These are phyloP conservation scores for Heliosperma pusillum DNA, from an alignment of 148 eudicot species.

Conservation along the genomic window DNA sequence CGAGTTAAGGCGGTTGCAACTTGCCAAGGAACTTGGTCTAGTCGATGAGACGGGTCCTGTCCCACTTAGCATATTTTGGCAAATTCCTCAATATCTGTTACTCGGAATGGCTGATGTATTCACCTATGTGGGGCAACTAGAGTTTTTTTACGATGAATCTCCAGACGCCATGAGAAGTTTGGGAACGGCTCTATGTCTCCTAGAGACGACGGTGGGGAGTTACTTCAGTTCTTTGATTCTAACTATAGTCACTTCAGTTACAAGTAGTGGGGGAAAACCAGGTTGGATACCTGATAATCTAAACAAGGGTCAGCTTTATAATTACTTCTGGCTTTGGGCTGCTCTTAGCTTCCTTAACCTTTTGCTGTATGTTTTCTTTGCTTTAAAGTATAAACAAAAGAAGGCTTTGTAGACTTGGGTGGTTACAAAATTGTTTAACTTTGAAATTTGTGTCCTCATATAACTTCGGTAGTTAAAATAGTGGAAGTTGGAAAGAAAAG, in stretches of 20 bases:
- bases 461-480: too few species aligned
- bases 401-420: slow-evolving; percentile 22
- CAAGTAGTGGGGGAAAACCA: slow-evolving; percentile 40
- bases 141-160: slow-evolving; percentile 76
- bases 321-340: slow-evolving; percentile 67
- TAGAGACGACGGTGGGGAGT: slow-evolving; percentile 54
- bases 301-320: slow-evolving; percentile 56
- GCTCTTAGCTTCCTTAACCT: slow-evolving; percentile 60
- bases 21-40: slow-evolving; percentile 27
- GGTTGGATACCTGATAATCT: slow-evolving; percentile 81
- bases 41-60: slow-evolving; percentile 14
- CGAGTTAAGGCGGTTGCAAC: slow-evolving; percentile 36
- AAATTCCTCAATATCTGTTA: slow-evolving; percentile 62
- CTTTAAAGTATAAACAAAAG: slow-evolving; percentile 62
- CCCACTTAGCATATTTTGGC: slow-evolving; percentile 62
- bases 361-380: slow-evolving; percentile 44
- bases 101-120: slow-evolving; percentile 80
- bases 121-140: slow-evolving; percentile 59
- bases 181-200: slow-evolving; percentile 60
- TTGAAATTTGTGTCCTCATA: too few species aligned
- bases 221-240: slow-evolving; percentile 60
- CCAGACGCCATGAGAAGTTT: slow-evolving; percentile 82
- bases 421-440: neutral
- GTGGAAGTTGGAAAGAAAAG: too few species aligned
- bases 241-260: slow-evolving; percentile 50